Evolutionary conservation across 2,329 filamentous ascomycete species (phyloP).

Genomic region (Fusarium haematococcum): DNA sequence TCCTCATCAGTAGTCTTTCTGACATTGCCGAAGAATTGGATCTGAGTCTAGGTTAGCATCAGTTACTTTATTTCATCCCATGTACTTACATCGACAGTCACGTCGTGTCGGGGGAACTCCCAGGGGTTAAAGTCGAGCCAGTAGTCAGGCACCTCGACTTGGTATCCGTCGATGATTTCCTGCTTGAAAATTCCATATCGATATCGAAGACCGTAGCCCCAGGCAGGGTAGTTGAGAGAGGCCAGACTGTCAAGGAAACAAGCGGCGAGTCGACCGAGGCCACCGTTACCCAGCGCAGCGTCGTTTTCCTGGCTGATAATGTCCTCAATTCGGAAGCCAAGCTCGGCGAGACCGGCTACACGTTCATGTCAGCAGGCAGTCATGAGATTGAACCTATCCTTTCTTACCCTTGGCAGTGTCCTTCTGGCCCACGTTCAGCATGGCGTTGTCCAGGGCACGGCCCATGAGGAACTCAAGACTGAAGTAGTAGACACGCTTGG

Average conservation of each 20-base stretch:
- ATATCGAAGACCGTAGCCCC: conserved; percentile 97
- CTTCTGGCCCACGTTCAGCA: conserved; percentile 95
- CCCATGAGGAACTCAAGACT: conserved; percentile 99
- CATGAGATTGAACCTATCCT: neutral
- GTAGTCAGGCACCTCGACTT: conserved; percentile 98
- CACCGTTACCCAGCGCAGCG: conserved; percentile 94
- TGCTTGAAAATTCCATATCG: conserved; percentile 99
- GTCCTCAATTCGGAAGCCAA: conserved; percentile 97
- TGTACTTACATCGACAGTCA: conserved; percentile 81
- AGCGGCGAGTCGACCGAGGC: conserved; percentile 91
- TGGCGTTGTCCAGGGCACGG: conserved; percentile 94
- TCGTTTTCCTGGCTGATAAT: conserved; percentile 95
- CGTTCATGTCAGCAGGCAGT: conserved; percentile 1
- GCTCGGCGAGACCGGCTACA: conserved; percentile 83
- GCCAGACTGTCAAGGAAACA: conserved; percentile 98
- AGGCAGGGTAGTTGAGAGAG: conserved; percentile 93
- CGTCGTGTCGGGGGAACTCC: conserved; percentile 97
- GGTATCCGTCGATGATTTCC: conserved; percentile 97
- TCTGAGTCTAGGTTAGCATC: conserved; percentile 54
- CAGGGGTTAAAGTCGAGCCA: conserved; percentile 99
- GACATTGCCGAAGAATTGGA: conserved; percentile 94
- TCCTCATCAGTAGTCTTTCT: conserved; percentile 79
- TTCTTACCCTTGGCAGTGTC: conserved; percentile 79
- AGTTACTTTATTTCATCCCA: neutral
- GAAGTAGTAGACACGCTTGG: conserved; percentile 96